phyloP scores from a whole-genome alignment of 345 rosid genomes.

The Eutrema japonicum region DNA sequence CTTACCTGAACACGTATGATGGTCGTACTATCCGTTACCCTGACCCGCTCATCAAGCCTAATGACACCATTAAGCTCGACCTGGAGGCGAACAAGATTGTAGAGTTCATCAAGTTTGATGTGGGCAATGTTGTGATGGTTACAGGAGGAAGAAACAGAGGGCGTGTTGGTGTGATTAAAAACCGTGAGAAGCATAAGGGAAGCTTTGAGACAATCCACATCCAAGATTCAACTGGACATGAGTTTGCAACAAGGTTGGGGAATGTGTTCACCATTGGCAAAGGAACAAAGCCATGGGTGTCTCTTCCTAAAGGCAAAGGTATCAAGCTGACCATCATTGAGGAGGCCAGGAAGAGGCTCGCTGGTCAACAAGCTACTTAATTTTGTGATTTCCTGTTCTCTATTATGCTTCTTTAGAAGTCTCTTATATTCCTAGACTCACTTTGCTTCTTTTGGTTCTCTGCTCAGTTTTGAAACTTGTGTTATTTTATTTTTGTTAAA shows the following conservation, averaged over 20 bases:
- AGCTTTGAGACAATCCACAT: constrained; percentile 66
- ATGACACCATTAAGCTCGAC: constrained; percentile 68
- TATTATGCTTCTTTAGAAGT: constrained; percentile 18
- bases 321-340: constrained; percentile 82
- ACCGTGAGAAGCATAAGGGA: constrained; percentile 48
- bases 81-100: constrained; percentile 49
- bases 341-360: constrained; percentile 82
- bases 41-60: constrained; percentile 55
- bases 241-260: constrained; percentile 81
- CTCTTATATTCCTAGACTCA: constrained; percentile 17
- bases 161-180: constrained; percentile 44
- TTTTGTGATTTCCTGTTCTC: constrained; percentile 1
- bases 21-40: constrained; percentile 46
- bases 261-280: constrained; percentile 84
- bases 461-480: constrained; percentile 24
- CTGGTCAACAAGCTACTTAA: constrained; percentile 53
- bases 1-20: constrained; percentile 37
- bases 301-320: constrained; percentile 89
- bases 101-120: constrained; percentile 67
- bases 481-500: constrained; percentile 21
- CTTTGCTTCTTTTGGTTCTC: constrained; percentile 20
- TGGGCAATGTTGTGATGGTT: constrained; percentile 70
- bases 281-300: constrained; percentile 82
- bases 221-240: constrained; percentile 77
- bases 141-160: constrained; percentile 54